phyloP scores from a whole-genome alignment of 1,284 basidiomycete species.

The Fistulina hepatica region DNA sequence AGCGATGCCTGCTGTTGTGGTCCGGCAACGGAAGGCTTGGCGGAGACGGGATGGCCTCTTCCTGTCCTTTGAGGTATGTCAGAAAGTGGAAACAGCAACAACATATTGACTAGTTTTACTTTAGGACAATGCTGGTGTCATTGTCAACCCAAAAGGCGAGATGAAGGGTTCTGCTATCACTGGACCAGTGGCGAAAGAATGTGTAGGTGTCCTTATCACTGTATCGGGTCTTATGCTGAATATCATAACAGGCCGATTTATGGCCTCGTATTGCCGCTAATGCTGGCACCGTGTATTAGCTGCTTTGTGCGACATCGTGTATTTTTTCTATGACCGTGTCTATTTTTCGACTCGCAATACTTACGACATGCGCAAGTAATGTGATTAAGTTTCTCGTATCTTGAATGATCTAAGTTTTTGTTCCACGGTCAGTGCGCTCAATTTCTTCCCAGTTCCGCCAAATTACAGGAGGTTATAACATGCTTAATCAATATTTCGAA shows the following conservation, averaged over 20 bases:
- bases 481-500: no score
- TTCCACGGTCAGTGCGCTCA: no score
- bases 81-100: not conserved
- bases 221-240: slow-evolving; percentile 4
- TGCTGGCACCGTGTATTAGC: slow-evolving; percentile 95
- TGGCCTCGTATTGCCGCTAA: slow-evolving; percentile 99
- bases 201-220: slow-evolving; percentile 41
- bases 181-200: slow-evolving; percentile 96
- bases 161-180: slow-evolving; percentile 99
- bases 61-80: slow-evolving; percentile 89
- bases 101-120: slow-evolving; percentile 2
- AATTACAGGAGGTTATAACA: no score
- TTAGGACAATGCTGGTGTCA: slow-evolving; percentile 92
- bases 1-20: slow-evolving; percentile 97
- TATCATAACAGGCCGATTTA: slow-evolving; percentile 69
- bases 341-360: no score
- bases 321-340: no score
- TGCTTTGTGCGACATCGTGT: no score
- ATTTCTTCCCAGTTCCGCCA: no score
- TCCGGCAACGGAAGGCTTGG: slow-evolving; percentile 99
- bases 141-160: slow-evolving; percentile 98
- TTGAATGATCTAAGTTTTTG: no score
- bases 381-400: no score
- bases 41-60: slow-evolving; percentile 96
- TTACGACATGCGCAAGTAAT: no score